A percentile compares a stretch with the other conserved stretches of the same genome.
Evolutionary conservation across 768 basidiomycete genomes (phyloP).

Genomic region (Nidularia pulvinata): DNA sequence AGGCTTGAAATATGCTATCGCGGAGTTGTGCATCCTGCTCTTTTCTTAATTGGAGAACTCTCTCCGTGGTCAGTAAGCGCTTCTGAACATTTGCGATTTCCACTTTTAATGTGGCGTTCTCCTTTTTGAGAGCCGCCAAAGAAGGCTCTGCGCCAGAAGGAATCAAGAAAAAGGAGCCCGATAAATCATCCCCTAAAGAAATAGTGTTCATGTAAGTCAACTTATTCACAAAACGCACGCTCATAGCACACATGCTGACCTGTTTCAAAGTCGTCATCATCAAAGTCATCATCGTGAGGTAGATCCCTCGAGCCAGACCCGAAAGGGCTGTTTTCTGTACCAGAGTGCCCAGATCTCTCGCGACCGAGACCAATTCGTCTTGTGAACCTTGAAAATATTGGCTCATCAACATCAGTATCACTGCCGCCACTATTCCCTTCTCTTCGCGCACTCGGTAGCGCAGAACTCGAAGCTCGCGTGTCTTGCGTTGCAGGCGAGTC

Average conservation of each 20-base stretch:
- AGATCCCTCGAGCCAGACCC: background rate
- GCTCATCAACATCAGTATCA: conserved; percentile 70
- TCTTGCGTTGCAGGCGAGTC: conserved; percentile 9
- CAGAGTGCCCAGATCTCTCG: conserved; percentile 14
- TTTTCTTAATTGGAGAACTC: conserved; percentile 63
- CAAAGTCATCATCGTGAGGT: conserved; percentile 44
- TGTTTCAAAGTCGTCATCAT: conserved; percentile 63
- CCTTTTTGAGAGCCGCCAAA: conserved; percentile 52
- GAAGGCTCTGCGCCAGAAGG: conserved; percentile 60
- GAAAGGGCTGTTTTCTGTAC: background rate
- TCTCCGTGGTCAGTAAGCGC: conserved; percentile 61
- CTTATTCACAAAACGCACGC: background rate
- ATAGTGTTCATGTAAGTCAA: no score
- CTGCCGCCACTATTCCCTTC: conserved; percentile 58
- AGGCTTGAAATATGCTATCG: conserved; percentile 74
- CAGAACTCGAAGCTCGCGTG: conserved; percentile 18
- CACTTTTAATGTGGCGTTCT: conserved; percentile 63
- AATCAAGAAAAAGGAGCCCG: conserved; percentile 80
- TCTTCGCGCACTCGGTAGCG: conserved; percentile 16
- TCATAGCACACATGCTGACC: conserved; percentile 30
- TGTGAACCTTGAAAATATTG: conserved; percentile 56
- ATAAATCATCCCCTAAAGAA: conserved; percentile 67
- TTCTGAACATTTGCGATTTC: conserved; percentile 60
- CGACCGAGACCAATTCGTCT: conserved; percentile 44
- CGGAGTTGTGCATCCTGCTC: conserved; percentile 81